phyloP scores from a whole-genome alignment of 306 rosid species.

The Amphicarpaea edgeworthii region DNA sequence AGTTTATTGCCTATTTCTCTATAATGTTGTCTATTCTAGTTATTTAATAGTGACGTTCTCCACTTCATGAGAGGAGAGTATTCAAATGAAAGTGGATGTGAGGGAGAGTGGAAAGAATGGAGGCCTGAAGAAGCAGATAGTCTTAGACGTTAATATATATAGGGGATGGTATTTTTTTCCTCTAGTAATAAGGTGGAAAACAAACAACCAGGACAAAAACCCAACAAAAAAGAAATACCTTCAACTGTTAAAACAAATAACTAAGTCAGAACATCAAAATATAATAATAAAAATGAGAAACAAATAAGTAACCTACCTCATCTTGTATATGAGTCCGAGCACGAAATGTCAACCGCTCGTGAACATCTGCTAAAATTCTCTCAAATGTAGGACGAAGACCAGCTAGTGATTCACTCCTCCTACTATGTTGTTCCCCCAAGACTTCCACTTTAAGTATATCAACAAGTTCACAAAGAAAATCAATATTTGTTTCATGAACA shows the following conservation, averaged over 20 bases:
- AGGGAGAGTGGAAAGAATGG: too few relatives aligned
- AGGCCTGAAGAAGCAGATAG: too few relatives aligned
- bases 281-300: conserved; percentile 18
- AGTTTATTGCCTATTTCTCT: too few relatives aligned
- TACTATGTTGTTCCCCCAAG: conserved; percentile 80
- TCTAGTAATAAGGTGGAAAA: conserved; percentile 16
- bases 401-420: conserved; percentile 81
- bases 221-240: conserved; percentile 12
- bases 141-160: too few relatives aligned
- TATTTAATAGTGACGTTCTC: too few relatives aligned
- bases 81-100: too few relatives aligned
- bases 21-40: too few relatives aligned
- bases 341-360: conserved; percentile 94
- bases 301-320: conserved; percentile 66
- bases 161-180: conserved; percentile 11
- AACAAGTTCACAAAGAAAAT: conserved; percentile 94
- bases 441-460: conserved; percentile 96
- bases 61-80: too few relatives aligned
- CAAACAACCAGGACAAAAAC: conserved; percentile 25
- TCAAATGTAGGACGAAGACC: conserved; percentile 89
- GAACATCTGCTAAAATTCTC: conserved; percentile 97
- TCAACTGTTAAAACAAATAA: background rate
- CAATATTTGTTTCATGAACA: conserved; percentile 93
- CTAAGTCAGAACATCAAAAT: background rate
- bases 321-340: conserved; percentile 94